Evolutionary conservation across 2,329 filamentous ascomycete species (phyloP).

Genomic region (Botrytis squamosa): DNA sequence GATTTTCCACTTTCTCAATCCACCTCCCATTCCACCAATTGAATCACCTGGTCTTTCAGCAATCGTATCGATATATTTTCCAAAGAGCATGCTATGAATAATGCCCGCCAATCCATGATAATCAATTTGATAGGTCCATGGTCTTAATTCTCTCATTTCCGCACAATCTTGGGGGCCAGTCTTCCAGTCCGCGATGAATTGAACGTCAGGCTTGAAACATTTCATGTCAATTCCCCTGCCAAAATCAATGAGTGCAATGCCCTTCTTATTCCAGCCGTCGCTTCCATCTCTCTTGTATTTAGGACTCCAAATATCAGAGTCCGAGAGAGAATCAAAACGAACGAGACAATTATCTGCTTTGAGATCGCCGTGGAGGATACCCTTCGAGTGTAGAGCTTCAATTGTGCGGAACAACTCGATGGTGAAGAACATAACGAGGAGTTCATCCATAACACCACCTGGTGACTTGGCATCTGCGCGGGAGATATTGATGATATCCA

Average conservation of each 20-base stretch:
- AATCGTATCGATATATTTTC: slow-evolving; percentile 86
- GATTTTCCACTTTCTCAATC: slow-evolving; percentile 69
- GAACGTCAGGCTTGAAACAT: slow-evolving; percentile 71
- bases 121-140: slow-evolving; percentile 98
- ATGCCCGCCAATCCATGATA: slow-evolving; percentile 90
- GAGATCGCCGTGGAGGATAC: slow-evolving; percentile 86
- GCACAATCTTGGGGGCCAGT: slow-evolving; percentile 83
- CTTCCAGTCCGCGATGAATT: slow-evolving; percentile 96
- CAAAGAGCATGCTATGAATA: slow-evolving; percentile 85
- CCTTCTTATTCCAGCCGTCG: slow-evolving; percentile 76
- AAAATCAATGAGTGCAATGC: slow-evolving; percentile 88
- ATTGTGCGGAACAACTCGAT: slow-evolving; percentile 88
- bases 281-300: slow-evolving; percentile 73
- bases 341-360: slow-evolving; percentile 96
- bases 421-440: slow-evolving; percentile 90
- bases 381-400: slow-evolving; percentile 77
- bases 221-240: slow-evolving; percentile 93
- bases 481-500: slow-evolving; percentile 91
- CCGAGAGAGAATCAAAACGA: slow-evolving; percentile 63
- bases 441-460: slow-evolving; percentile 78
- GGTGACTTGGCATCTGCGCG: slow-evolving; percentile 61
- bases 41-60: slow-evolving; percentile 47
- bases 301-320: slow-evolving; percentile 50
- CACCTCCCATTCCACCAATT: slow-evolving; percentile 45
- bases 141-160: slow-evolving; percentile 89